Conservation (phyloP, 352 stramenopile species). For the Aphanomyces invadans region DNA sequence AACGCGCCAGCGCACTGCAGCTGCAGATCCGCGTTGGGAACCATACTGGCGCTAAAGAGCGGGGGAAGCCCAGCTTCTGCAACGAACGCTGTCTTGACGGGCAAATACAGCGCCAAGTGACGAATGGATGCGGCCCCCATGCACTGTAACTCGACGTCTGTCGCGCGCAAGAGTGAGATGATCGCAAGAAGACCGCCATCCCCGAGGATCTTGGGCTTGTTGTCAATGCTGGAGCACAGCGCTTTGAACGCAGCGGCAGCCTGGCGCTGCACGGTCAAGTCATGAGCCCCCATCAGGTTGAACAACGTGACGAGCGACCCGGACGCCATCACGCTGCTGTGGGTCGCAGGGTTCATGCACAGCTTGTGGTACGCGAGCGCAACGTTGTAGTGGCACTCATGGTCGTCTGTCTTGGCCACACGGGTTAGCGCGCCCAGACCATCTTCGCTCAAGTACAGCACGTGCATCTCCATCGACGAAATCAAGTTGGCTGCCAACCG, state of each 20-base stretch:
- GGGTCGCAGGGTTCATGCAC: conserved; percentile 53
- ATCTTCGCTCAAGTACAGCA: conserved; percentile 72
- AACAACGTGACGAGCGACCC: conserved; percentile 58
- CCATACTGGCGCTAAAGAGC: conserved; percentile 50
- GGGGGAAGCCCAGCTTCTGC: conserved; percentile 55
- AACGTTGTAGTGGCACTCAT: conserved; percentile 88
- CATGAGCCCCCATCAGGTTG: conserved; percentile 56
- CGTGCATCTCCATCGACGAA: conserved; percentile 69
- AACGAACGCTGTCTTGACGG: conserved; percentile 62
- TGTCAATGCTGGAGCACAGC: conserved; percentile 83
- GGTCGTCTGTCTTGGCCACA: conserved; percentile 84
- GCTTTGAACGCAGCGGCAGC: conserved; percentile 88
- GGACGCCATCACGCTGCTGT: conserved; percentile 54
- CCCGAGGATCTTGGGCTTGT: conserved; percentile 84
- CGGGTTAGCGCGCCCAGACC: conserved; percentile 79
- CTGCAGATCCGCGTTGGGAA: conserved; percentile 72
- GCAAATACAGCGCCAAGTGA: conserved; percentile 78
- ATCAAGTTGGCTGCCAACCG: conserved; percentile 88
- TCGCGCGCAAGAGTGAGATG: conserved; percentile 71
- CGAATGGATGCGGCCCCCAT: conserved; percentile 83
- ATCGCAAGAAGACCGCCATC: conserved; percentile 79
- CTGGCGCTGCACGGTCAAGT: conserved; percentile 78
- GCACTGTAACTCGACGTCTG: conserved; percentile 71
- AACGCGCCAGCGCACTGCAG: conserved; percentile 85
- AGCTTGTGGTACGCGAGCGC: conserved; percentile 88